Base-by-base conservation (phyloP, 805 yeast genomes). In the Teunomyces panamensis region DNA sequence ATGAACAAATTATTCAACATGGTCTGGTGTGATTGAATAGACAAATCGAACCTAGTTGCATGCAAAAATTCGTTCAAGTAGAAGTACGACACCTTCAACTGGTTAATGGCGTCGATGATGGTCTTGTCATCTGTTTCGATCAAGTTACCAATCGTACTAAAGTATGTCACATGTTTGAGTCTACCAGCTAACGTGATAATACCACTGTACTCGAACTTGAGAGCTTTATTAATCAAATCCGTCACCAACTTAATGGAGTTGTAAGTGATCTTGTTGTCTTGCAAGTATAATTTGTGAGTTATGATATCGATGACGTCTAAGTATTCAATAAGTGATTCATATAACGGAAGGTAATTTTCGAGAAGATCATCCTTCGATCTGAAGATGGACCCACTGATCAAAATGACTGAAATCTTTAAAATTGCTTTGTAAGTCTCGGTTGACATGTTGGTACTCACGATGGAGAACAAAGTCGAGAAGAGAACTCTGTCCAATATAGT, bases 151-250 rank as follows among this genome's bases (percentile, higher is more conserved):
- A 77, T 56, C 26, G 75, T 69, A 27, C 73, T 62, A 52, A 77
- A 73, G 52, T 78, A 76, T 14, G 73, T 74, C 8, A 71, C 74
- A 50, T 70, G 74, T 54, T 75, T 75, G 49, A 81, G 67, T 51
- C 77, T 69, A 26, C 75, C 74, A 5, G 76, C 67, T 39, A 78
- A 64, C 9, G 75, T 67, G 28, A 78, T 68, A 42, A 79, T 63
- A 3, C 73, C 70, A 47, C 69, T 70, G 50, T 74, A 73, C 39
- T 69, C 59, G 48, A 71, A 67, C 44, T 71, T 71, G 46, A 75
- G 61, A 10, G 76, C 70, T 53, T 74, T 68, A 44, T 65, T 63
- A 27, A 78, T 65, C 48, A 78, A 60, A 48, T 74, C 78, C 14
- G 74, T 63, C 16, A 77, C 70, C 53, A 79, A 72, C 45, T 72